A percentile compares a stretch with the other conserved stretches of the same genome.
Conservation (phyloP, 805 yeast species). For the Cyberlindnera euphorbiiphila region DNA sequence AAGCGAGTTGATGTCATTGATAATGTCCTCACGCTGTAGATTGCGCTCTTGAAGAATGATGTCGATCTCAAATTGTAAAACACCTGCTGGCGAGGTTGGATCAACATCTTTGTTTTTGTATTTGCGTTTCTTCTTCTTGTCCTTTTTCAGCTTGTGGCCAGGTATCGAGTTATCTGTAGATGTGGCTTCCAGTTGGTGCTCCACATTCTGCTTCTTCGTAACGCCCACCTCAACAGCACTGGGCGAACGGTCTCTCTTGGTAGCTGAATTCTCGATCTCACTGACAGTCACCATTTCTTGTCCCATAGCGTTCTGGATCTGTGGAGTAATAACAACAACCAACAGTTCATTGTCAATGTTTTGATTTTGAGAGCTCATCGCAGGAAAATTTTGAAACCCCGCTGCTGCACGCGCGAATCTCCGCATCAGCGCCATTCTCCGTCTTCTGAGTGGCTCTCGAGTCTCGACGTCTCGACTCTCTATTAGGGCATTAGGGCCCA, state of each 20-base stretch:
- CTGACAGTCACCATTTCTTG: conserved; percentile 2
- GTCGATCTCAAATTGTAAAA: conserved; percentile 68
- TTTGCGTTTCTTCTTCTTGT: conserved; percentile 35
- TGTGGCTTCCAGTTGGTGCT: too few relatives aligned
- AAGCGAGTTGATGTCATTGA: conserved; percentile 62
- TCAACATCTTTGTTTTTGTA: conserved; percentile 66
- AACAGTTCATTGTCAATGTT: too few relatives aligned
- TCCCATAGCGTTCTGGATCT: conserved; percentile 1
- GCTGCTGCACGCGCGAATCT: conserved; percentile 1
- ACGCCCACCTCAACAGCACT: conserved; percentile 4
- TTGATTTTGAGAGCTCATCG: conserved; percentile 14
- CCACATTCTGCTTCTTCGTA: conserved; percentile 9
- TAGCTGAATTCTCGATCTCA: background rate
- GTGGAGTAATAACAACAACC: too few relatives aligned
- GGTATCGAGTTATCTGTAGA: too few relatives aligned
- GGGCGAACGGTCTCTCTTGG: conserved; percentile 15
- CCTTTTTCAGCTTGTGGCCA: too few relatives aligned
- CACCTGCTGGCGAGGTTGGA: conserved; percentile 77
- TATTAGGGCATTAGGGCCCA: too few relatives aligned
- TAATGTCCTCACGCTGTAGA: conserved; percentile 43
- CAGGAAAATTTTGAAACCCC: conserved; percentile 8
- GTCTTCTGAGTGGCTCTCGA: conserved; percentile 10
- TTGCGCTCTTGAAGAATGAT: conserved; percentile 44
- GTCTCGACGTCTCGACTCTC: too few relatives aligned
- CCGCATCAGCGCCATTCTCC: conserved; percentile 9